A percentile compares a stretch with the other conserved stretches of the same genome.
Evolutionary conservation across 2,329 filamentous ascomycete genomes (phyloP).

Genomic region (Annulohypoxylon truncatum): DNA sequence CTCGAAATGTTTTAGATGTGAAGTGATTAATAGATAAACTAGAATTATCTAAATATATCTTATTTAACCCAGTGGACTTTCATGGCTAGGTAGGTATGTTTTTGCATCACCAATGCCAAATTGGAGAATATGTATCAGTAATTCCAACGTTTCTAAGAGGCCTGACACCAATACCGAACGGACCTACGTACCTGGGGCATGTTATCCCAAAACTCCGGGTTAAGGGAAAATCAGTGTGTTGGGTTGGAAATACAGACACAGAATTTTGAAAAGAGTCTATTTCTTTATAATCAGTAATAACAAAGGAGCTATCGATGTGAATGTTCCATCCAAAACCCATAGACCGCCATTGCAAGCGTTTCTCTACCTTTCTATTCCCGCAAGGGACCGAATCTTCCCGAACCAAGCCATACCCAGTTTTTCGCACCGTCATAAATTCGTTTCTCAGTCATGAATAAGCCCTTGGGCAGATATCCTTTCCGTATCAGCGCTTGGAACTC

Average conservation of each 20-base stretch:
- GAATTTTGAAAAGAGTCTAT: background rate
- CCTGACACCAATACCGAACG: background rate
- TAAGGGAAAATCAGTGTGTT: background rate
- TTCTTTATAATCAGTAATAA: background rate
- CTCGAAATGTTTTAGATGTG: background rate
- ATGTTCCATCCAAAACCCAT: background rate
- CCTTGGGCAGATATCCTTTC: background rate
- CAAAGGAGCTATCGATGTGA: background rate
- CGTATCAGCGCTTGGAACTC: background rate
- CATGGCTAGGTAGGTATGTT: background rate
- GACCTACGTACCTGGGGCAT: background rate
- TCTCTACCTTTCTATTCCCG: background rate
- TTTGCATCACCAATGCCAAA: background rate
- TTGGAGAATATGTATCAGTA: background rate
- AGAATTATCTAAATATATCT: background rate
- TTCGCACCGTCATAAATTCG: background rate
- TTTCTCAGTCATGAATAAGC: background rate
- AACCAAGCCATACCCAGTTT: background rate
- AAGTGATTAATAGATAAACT: background rate
- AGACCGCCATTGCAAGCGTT: background rate
- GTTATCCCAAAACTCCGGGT: background rate
- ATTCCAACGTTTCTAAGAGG: background rate
- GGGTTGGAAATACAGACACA: background rate
- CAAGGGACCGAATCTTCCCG: background rate
- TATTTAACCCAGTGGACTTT: background rate